phyloP scores from a whole-genome alignment of 371 early-diverging fungal species.

The Mucor lusitanicus region DNA sequence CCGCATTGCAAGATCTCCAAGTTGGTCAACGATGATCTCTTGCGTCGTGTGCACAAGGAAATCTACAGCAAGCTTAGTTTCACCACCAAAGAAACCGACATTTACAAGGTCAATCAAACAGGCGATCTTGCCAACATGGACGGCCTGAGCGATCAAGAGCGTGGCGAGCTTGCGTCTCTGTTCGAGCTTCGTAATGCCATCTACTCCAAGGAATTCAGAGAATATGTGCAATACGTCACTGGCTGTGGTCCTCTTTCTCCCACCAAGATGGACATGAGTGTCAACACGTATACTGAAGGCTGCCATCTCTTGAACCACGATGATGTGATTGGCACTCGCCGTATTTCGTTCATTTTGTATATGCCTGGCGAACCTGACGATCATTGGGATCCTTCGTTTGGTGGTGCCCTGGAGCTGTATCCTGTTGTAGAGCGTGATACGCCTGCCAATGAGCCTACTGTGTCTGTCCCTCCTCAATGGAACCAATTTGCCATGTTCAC shows the following conservation, averaged over 20 bases:
- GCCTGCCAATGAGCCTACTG: slow-evolving; percentile 63
- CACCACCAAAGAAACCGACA: slow-evolving; percentile 79
- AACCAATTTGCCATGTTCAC: slow-evolving; percentile 79
- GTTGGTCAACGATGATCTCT: slow-evolving; percentile 59
- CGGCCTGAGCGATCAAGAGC: slow-evolving; percentile 62
- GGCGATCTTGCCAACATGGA: slow-evolving; percentile 83
- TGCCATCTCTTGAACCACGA: slow-evolving; percentile 80
- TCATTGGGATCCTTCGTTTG: slow-evolving; percentile 57
- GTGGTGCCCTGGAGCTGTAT: slow-evolving; percentile 78
- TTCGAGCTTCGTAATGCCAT: slow-evolving; percentile 68
- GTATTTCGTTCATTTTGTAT: slow-evolving; percentile 77
- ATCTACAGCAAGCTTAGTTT: slow-evolving; percentile 62
- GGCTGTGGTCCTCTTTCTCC: slow-evolving; percentile 70
- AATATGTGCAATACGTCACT: slow-evolving; percentile 64
- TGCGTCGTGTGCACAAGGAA: slow-evolving; percentile 66
- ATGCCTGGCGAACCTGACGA: slow-evolving; percentile 67
- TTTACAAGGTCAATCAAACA: slow-evolving; percentile 76
- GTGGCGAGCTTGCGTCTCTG: slow-evolving; percentile 46
- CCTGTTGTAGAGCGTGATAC: slow-evolving; percentile 63
- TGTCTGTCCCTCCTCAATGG: slow-evolving; percentile 67
- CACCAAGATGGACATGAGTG: slow-evolving; percentile 69
- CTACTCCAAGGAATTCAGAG: slow-evolving; percentile 70
- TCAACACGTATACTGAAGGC: slow-evolving; percentile 62
- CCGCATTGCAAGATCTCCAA: slow-evolving; percentile 61
- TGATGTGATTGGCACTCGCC: slow-evolving; percentile 80